Evolutionary conservation across 2,329 filamentous ascomycete genomes (phyloP).

Genomic region (Immersiporthe knoxdaviesiana): DNA sequence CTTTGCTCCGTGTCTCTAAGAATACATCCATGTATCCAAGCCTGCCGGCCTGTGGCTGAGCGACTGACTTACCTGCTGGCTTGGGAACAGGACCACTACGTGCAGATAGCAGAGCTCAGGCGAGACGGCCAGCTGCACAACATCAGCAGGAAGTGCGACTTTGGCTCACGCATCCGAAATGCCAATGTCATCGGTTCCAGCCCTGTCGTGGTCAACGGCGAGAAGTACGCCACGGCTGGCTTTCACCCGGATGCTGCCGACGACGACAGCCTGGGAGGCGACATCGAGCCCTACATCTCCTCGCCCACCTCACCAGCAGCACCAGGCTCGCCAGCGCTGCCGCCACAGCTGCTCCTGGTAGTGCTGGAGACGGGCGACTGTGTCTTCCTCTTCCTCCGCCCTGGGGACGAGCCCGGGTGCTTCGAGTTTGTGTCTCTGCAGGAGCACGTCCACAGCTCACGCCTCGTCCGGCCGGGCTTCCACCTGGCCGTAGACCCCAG

Average conservation of each 20-base stretch:
- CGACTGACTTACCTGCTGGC: slow-evolving; percentile 21
- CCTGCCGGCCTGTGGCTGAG: slow-evolving; percentile 32
- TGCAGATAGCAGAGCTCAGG: slow-evolving; percentile 78
- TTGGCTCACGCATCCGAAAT: slow-evolving; percentile 77
- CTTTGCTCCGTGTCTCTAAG: not conserved
- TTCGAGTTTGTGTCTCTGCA: slow-evolving; percentile 60
- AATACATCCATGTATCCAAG: not conserved
- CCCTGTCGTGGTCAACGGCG: slow-evolving; percentile 36
- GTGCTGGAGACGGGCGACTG: slow-evolving; percentile 74
- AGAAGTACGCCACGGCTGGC: slow-evolving; percentile 36
- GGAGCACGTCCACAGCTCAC: slow-evolving; percentile 40
- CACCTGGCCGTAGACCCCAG: slow-evolving; percentile 78
- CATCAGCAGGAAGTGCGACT: slow-evolving; percentile 77
- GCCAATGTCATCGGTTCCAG: slow-evolving; percentile 73
- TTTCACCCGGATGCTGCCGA: slow-evolving; percentile 41
- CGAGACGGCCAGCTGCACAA: slow-evolving; percentile 72
- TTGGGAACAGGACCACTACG: slow-evolving; percentile 74
- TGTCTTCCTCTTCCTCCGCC: slow-evolving; percentile 73
- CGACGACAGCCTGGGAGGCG: slow-evolving; percentile 42
- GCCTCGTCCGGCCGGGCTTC: slow-evolving; percentile 62
- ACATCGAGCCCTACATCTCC: slow-evolving; percentile 14
- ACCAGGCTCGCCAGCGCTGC: slow-evolving; percentile 39
- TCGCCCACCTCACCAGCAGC: slow-evolving; percentile 15
- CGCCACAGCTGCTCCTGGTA: slow-evolving; percentile 81
- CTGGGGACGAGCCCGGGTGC: slow-evolving; percentile 44